Base-by-base conservation (phyloP, 2,329 filamentous ascomycete species). In the Cladosporium sp. region DNA sequence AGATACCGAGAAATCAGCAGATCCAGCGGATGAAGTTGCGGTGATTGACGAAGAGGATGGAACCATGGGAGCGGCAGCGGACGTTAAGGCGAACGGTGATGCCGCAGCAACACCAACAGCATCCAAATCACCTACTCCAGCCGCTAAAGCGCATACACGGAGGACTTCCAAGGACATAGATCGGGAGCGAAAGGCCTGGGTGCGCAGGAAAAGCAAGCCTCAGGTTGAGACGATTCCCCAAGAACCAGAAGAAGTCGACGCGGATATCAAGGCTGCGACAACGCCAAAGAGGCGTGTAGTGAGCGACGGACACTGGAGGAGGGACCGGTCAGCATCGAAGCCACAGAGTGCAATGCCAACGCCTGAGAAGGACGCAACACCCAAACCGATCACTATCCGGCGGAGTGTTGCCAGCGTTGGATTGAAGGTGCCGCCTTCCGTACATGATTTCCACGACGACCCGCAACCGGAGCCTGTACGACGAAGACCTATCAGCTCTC, bases 201-300 rank as follows among this genome's bases (percentile, higher is more conserved):
- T 69, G 7, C 58, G 66, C 30, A 57, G 65, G 43, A 65, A 63
- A 52, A 65, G 61, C 52, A 66, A 64, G 49, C 56, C 61, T 5
- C 57, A 60, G 20, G 70, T 70, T 43, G 68, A 71, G 51, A 61
- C 74, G 40, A 68, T 72, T 47, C 38, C 38, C 3, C 37, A 48
- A 17, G 70, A 70, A 51, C 27, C 40, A 7, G 70, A 70, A 51
- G 63, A 66, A 45, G 60, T 73, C 51, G 67, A 74, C 43, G 65
- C 69, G 11, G 74, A 77, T 7, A 68, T 67, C 54, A 73, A 64
- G 64, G 73, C 70, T 60, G 76, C 70, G 64, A 82, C 76, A 43
- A 82, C 88, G 40, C 92, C 92, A 13, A 90, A 89, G 71, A 96
- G 95, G 76, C 83, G 91, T 56, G 89, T 97, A 48, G 83, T 96